A percentile compares a stretch with the other conserved stretches of the same genome.
These are phyloP conservation scores for Phytophthora fragariaefolia DNA, from an alignment of 352 stramenopile genomes.

Conservation along the genomic window DNA sequence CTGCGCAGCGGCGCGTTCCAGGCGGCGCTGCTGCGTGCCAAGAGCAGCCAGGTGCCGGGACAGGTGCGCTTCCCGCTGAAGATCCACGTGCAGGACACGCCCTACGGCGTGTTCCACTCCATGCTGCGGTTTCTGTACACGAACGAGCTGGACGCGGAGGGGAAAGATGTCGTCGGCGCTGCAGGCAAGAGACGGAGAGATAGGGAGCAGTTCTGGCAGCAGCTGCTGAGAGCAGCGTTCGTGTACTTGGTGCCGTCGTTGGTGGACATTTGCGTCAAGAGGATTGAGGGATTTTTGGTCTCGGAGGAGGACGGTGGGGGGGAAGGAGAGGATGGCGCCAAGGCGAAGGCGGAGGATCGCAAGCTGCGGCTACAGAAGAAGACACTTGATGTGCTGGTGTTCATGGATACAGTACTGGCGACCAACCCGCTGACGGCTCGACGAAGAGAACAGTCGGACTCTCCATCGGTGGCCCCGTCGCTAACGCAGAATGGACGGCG, in stretches of 20 bases:
- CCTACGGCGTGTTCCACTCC: conserved; percentile 72
- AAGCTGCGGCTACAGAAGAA: conserved; percentile 32
- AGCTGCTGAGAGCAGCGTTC: conserved; percentile 70
- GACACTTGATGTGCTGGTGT: conserved; percentile 59
- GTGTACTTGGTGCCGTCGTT: conserved; percentile 77
- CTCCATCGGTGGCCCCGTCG: conserved; percentile 9
- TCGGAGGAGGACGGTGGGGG: conserved; percentile 18
- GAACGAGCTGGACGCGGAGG: conserved; percentile 50
- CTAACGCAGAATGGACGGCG: conserved; percentile 29
- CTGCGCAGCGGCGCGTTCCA: conserved; percentile 81
- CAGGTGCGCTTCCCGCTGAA: conserved; percentile 84
- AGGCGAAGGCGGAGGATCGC: conserved; percentile 2
- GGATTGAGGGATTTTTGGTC: conserved; percentile 45
- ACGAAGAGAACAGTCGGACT: conserved; percentile 29
- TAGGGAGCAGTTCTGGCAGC: conserved; percentile 65
- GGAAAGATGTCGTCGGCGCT: background rate
- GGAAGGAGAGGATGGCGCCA: conserved; percentile 5
- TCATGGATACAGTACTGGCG: conserved; percentile 61
- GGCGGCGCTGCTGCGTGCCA: conserved; percentile 61
- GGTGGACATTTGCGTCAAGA: conserved; percentile 64
- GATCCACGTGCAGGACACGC: conserved; percentile 84
- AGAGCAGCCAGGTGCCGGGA: conserved; percentile 69
- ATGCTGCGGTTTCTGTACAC: conserved; percentile 82
- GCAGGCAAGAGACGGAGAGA: conserved; percentile 14
- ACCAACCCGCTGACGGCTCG: conserved; percentile 45